Conservation (phyloP, 73 alveolate species). For the Effrenium voratum region DNA sequence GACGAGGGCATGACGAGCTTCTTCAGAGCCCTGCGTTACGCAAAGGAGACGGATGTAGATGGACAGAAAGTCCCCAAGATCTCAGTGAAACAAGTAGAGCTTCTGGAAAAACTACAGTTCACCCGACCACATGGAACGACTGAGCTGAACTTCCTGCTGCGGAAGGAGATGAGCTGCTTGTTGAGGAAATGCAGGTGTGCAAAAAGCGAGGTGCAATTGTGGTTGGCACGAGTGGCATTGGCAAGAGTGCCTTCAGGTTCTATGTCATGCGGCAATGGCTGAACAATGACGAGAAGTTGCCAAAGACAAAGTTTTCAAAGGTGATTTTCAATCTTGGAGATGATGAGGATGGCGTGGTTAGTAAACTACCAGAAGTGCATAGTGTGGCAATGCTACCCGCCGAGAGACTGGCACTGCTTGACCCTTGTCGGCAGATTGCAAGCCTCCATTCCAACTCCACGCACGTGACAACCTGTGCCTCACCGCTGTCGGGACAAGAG, state of each 20-base stretch:
- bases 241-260: conserved; percentile 19
- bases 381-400: neutral
- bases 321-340: neutral
- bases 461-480: neutral
- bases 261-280: conserved; percentile 19
- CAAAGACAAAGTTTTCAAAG: neutral
- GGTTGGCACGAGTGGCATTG: conserved; percentile 16
- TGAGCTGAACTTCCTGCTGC: neutral
- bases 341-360: neutral
- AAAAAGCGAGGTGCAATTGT: neutral
- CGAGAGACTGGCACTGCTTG: neutral
- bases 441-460: neutral
- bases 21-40: conserved; percentile 20
- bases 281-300: conserved; percentile 1
- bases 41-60: conserved; percentile 11
- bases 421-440: neutral
- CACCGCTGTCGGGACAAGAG: conserved; percentile 2
- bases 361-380: neutral
- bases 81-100: neutral
- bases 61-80: conserved; percentile 16
- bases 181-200: neutral
- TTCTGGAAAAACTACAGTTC: neutral
- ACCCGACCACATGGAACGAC: neutral
- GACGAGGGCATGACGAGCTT: conserved; percentile 27
- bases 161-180: neutral